Evolutionary conservation across 257 asterid genomes (phyloP).

Genomic region (Avicennia marina): DNA sequence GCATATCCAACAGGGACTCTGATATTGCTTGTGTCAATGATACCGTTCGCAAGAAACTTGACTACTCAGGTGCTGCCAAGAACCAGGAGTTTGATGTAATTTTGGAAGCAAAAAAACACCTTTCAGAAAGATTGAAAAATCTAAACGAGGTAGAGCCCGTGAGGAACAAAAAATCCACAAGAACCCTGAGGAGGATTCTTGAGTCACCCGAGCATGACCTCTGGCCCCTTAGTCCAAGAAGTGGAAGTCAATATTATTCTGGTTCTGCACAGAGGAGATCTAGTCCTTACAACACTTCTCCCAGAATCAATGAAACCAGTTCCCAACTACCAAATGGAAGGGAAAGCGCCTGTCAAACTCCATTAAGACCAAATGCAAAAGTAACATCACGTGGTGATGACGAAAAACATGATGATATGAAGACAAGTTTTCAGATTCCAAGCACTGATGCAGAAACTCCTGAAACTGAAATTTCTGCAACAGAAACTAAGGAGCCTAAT

Average conservation of each 20-base stretch:
- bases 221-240: conserved; percentile 38
- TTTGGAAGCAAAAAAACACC: conserved; percentile 77
- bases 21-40: conserved; percentile 21
- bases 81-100: conserved; percentile 42
- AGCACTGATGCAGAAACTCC: conserved; percentile 12
- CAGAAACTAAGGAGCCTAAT: conserved; percentile 9
- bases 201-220: conserved; percentile 49
- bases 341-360: conserved; percentile 11
- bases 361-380: conserved; percentile 23
- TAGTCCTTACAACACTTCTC: conserved; percentile 22
- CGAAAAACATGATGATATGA: conserved; percentile 3
- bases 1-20: conserved; percentile 18
- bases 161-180: conserved; percentile 28
- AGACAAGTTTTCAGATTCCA: conserved; percentile 5
- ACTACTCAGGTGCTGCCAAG: conserved; percentile 26
- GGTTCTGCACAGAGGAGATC: conserved; percentile 29
- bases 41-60: conserved; percentile 22
- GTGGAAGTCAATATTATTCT: conserved; percentile 18
- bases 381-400: conserved; percentile 15
- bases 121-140: conserved; percentile 48
- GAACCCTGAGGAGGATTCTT: conserved; percentile 53
- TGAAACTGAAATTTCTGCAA: not conserved
- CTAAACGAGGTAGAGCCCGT: conserved; percentile 17
- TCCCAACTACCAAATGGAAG: conserved; percentile 16
- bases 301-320: conserved; percentile 12